phyloP scores from a whole-genome alignment of 208 protist genomes.

The Leishmania tarentolae region DNA sequence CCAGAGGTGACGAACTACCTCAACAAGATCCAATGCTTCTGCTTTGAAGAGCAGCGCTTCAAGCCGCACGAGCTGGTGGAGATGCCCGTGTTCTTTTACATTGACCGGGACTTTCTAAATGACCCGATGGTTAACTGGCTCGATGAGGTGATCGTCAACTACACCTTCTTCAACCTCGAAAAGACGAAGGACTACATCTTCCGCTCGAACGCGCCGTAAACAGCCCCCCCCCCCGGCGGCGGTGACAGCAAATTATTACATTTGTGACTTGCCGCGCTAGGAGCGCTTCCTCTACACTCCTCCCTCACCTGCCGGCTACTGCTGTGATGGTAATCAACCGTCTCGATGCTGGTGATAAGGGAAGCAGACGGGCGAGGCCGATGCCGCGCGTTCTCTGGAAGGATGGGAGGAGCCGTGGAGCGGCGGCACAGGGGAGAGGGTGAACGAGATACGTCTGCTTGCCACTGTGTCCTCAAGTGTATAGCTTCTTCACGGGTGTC shows the following conservation, averaged over 20 bases:
- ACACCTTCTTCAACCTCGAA: constrained; percentile 92
- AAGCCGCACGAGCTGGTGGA: constrained; percentile 95
- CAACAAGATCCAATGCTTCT: constrained; percentile 98
- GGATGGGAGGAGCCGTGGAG: not conserved
- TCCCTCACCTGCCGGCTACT: not conserved
- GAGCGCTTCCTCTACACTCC: not conserved
- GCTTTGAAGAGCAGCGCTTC: constrained; percentile 96
- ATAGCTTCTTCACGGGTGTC: not conserved
- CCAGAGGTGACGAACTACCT: constrained; percentile 94
- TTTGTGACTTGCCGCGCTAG: not conserved
- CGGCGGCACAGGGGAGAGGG: not conserved
- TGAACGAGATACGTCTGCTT: not conserved
- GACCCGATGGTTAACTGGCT: constrained; percentile 88
- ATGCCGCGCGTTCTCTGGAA: not conserved
- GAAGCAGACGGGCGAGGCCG: not conserved
- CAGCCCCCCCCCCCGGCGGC: not conserved
- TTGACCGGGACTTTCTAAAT: constrained; percentile 95
- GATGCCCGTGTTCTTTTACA: constrained; percentile 98
- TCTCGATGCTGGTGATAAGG: not conserved
- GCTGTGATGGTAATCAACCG: not conserved
- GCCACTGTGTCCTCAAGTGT: not conserved
- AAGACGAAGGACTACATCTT: constrained; percentile 88
- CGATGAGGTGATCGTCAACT: constrained; percentile 90
- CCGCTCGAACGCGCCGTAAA: constrained; percentile 47
- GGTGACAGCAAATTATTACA: not conserved